Base-by-base conservation (phyloP, 305 asterid species). In the Fraxinus angustifolia region DNA sequence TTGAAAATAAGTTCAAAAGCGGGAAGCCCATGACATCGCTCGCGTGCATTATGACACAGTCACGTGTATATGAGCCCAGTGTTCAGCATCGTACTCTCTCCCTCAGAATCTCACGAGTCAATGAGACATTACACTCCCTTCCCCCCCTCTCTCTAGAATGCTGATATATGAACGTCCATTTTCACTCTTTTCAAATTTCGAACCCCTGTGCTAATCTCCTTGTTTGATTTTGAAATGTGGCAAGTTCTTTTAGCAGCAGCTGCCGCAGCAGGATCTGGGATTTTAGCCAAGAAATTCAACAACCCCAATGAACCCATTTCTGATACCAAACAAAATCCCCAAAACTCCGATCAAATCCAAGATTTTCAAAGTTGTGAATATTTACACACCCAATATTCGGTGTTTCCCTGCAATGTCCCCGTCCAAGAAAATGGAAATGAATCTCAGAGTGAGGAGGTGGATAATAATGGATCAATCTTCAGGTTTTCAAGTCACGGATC, bases 281-380 rank as follows among this genome's bases (percentile, higher is more conserved):
- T 94, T 85, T 82, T 94, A 81, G 97, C 97, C 77, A 92, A 90
- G 86, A 91, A 85, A 81, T 83, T 94, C 16, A 84, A 89, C 56
- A 75, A 81, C 77, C 84, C 90, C 36, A 74, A n/a, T 40, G 86
- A 83, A 60, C 87, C 87, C 90, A 56, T 2, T 77, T 81, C 83
- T 17, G 84, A 77, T 87, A 84, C 75, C 81, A 38, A 42, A 1
- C 83, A 50, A 79, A 79, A 62, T 35, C 74, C 38, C 73, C 72
- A 56, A 78, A 60, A 81, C 78, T 84, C 75, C 40, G 86, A 78
- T 53, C 78, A 70, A 26, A 21, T 33, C 68, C 3, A 17, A 2
- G 36, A 45, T 70, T 82, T 48, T 36, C 40, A 82, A 35, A 76
- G 76, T 28, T 58, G 17, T 12, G 23, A 53, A 28, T 28, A 70